Conservation (phyloP, 1,284 basidiomycete species). For the Heimioporus punctisporus region DNA sequence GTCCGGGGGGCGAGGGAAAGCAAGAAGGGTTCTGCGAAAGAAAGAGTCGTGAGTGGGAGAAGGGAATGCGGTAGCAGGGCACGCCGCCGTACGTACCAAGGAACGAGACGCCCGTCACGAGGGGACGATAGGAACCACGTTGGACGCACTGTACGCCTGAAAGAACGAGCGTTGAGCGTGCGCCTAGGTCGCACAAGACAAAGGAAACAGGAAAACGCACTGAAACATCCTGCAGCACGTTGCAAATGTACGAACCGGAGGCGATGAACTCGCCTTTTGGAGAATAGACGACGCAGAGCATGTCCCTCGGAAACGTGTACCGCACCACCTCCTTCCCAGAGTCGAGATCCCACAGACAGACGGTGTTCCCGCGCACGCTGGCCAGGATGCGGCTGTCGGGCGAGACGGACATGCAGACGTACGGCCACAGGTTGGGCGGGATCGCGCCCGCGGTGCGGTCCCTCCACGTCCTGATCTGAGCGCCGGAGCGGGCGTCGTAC, state of each 20-base stretch:
- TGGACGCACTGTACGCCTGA: too few species aligned
- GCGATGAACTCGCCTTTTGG: slow-evolving; percentile 23
- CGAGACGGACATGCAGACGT: slow-evolving; percentile 27
- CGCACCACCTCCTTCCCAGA: slow-evolving; percentile 13
- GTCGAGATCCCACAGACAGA: slow-evolving; percentile 22
- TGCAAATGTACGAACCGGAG: slow-evolving; percentile 20
- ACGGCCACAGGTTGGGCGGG: slow-evolving; percentile 19
- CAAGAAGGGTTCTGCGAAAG: too few species aligned
- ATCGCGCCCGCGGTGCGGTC: slow-evolving; percentile 5
- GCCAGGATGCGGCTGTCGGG: slow-evolving; percentile 17
- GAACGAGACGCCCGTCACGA: too few species aligned
- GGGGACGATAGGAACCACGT: too few species aligned
- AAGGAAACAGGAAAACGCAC: slow-evolving; percentile 12
- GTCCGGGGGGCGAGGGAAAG: too few species aligned
- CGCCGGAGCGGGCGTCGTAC: slow-evolving; percentile 21
- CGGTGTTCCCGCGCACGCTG: slow-evolving; percentile 21
- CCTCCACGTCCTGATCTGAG: slow-evolving; percentile 24
- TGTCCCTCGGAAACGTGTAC: slow-evolving; percentile 24
- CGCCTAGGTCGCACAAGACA: too few species aligned
- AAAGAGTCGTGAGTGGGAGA: too few species aligned
- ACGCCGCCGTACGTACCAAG: too few species aligned
- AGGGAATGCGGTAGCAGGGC: too few species aligned
- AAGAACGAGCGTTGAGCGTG: too few species aligned
- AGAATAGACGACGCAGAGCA: slow-evolving; percentile 28
- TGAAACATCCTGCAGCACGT: slow-evolving; percentile 8